A percentile compares a stretch with the other conserved stretches of the same genome.
phyloP scores from a whole-genome alignment of 768 basidiomycete species.

The Gyrodon lividus region DNA sequence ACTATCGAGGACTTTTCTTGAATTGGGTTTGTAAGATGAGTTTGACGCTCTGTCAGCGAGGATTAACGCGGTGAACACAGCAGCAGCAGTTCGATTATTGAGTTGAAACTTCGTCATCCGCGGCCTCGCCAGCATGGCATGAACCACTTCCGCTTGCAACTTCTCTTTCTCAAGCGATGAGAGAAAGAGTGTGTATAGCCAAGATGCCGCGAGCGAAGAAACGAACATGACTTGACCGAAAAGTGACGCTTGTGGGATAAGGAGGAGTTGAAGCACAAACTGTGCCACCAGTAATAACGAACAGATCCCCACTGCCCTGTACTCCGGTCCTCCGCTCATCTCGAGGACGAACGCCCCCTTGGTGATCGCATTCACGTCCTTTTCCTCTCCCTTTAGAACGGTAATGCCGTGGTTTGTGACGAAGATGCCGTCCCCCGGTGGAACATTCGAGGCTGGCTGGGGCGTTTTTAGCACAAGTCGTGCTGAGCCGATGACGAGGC shows the following conservation, averaged over 20 bases:
- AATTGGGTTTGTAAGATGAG: neutral
- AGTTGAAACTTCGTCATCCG: conserved; percentile 14
- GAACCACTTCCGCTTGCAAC: conserved; percentile 14
- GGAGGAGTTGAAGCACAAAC: conserved; percentile 27
- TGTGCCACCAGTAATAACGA: conserved; percentile 24
- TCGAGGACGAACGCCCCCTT: conserved; percentile 26
- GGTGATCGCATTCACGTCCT: conserved; percentile 29
- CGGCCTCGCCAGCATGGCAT: conserved; percentile 12
- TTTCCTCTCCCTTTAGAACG: conserved; percentile 28
- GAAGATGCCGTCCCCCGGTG: conserved; percentile 32
- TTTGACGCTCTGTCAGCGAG: conserved; percentile 6
- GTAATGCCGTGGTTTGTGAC: conserved; percentile 17
- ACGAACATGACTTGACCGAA: conserved; percentile 34
- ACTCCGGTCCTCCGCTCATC: conserved; percentile 12
- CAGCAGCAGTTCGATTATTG: conserved; percentile 15
- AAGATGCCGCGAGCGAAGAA: conserved; percentile 23
- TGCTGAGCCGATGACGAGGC: conserved; percentile 24
- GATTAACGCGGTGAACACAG: conserved; percentile 17
- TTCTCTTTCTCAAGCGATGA: conserved; percentile 33
- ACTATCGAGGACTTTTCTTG: conserved; percentile 10
- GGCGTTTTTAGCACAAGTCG: conserved; percentile 21
- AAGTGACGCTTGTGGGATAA: conserved; percentile 27
- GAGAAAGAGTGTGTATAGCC: conserved; percentile 21
- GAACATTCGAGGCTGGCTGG: conserved; percentile 23
- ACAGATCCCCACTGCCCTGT: conserved; percentile 16